Base-by-base conservation (phyloP, 805 yeast genomes). In the Hanseniaspora mollemarum region DNA sequence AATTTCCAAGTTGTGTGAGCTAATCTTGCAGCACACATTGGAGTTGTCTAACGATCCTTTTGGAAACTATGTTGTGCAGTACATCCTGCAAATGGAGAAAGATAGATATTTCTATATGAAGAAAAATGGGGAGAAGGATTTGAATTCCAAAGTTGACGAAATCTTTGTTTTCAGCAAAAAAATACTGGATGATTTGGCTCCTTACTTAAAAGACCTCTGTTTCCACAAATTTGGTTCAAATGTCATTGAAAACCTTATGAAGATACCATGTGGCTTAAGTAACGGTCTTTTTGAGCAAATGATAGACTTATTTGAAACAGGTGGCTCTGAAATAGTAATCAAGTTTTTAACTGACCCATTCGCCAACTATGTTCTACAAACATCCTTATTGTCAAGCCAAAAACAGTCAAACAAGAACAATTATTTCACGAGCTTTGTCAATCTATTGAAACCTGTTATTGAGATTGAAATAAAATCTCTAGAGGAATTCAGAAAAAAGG, bases 61-160 rank as follows among this genome's bases (percentile, higher is more conserved):
- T 68, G 98, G 98, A 32, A 92, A 92, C 65, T 92, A 92, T 65
- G 97, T 92, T 46, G 87, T 92, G 46, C 98, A 92, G 67, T 90
- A 92, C 61, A 94, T 92, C 21, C 70, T 84, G 55, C 51, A 46
- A 39, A 38, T 29, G 36, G 51, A 46, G 25, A 46, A 39, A 8
- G 51, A 46, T 9, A 25, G 29, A 22, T 31, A 22, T 24, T 26
- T 16, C 15, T 18, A 16, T 24, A 15, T 24, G 15, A 39, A 39
- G 18, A 19, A 21, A 12, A 8, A 4, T 10, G 5, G 13, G 10
- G 42, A 46, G 10, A 18, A 31, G 15, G 19, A 24, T 1, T 15
- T 28, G 12, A 24, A 12, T 26, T 13, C 10, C n/a, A 25, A 37
- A 37, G 28, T 21, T 13, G 28, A 36, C 8, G 29, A 36, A 8